Conservation (phyloP, 2,329 filamentous ascomycete species). For the Plectosphaerella sp. region DNA sequence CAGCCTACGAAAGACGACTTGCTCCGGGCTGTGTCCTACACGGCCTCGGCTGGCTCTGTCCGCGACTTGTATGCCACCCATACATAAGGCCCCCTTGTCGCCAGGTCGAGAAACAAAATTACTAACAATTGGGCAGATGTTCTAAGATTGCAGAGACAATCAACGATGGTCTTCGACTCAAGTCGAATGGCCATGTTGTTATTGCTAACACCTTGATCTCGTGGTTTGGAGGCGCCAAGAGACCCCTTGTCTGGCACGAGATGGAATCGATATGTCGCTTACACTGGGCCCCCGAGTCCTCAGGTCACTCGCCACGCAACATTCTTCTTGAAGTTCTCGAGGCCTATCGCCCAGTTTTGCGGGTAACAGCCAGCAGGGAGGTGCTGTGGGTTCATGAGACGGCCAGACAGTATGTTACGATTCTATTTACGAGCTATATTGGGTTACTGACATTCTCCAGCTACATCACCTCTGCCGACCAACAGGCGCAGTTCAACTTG, state of each 20-base stretch:
- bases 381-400: conserved; percentile 33
- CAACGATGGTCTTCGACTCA: neutral
- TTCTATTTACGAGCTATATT: conserved; percentile 13
- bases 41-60: neutral
- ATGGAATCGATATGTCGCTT: conserved; percentile 25
- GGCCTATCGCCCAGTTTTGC: conserved; percentile 22
- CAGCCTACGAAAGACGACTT: conserved; percentile 15
- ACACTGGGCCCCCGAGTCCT: neutral
- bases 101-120: neutral
- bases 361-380: conserved; percentile 20
- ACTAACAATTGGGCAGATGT: neutral
- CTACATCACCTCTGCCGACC: neutral
- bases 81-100: neutral
- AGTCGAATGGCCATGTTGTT: neutral
- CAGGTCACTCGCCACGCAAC: neutral
- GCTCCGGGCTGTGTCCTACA: neutral
- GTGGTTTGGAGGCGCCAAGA: conserved; percentile 33
- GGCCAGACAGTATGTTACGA: conserved; percentile 9
- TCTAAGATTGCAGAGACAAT: neutral
- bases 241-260: conserved; percentile 35
- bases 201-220: conserved; percentile 24
- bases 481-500: conserved; percentile 23
- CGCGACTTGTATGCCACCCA: neutral
- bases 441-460: conserved; percentile 2
- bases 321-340: neutral